Base-by-base conservation (phyloP, 1,139 yeast species). In the Candida sanyaensis region DNA sequence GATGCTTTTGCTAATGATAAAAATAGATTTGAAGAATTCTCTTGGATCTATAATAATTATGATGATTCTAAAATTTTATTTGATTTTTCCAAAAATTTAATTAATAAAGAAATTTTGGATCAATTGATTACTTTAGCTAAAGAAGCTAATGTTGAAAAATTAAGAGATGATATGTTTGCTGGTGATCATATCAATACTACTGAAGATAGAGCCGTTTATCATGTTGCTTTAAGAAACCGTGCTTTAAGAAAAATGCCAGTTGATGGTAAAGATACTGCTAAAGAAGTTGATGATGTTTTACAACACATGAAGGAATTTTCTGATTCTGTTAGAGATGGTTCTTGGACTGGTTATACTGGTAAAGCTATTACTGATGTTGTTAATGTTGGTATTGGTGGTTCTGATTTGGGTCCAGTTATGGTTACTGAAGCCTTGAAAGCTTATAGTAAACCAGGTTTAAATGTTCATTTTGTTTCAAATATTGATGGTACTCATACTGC, bases 361-460 rank as follows among this genome's bases (percentile, higher is more conserved):
- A 91, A 91, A 80, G 74, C 79, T 60, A 93, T 93, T 71, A 88
- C 95, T 60, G 96, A 91, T 65, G 85, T 93, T 51, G 98, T 93
- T 64, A 93, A 93, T 80, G 89, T 93, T 63, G 99, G 99, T 73
- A 93, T 93, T 66, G 99, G 99, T 66, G 99, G 99, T 59, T 91
- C 98, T 29, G 99, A 93, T 71, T 81, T 93, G 63, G 99, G 99
- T 61, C 99, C 99, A 44, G 98, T 93, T 49, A 93, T 93, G 99
- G 98, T 93, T 59, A 91, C 97, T 51, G 98, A 93, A 75, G 97
- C 99, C 34, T 82, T 93, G 68, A 93, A 92, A 78, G 85, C 88
- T 56, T 93, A 93, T 73, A 77, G 92, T 54, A 78, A 86, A 63
- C 84, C 85, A 54, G 88, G 84, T 52, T 78, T 93, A 61, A 73